A percentile compares a stretch with the other conserved stretches of the same genome.
phyloP scores from a whole-genome alignment of 495 filamentous ascomycete genomes.

The Aspergillus taichungensis region DNA sequence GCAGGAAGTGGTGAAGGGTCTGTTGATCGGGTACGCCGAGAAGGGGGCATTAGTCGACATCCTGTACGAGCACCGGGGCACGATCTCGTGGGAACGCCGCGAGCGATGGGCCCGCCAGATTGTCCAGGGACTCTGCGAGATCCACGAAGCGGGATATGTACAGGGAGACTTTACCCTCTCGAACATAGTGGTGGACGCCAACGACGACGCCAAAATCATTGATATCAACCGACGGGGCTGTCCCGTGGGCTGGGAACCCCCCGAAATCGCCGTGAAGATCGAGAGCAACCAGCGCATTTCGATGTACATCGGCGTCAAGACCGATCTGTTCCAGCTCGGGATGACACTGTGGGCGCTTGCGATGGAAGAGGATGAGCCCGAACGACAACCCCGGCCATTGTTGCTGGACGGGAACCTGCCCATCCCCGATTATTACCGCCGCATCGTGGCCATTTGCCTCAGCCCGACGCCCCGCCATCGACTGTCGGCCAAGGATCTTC shows the following conservation, averaged over 20 bases:
- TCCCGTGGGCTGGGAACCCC: slow-evolving; percentile 95
- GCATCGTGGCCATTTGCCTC: slow-evolving; percentile 50
- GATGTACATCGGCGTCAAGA: slow-evolving; percentile 98
- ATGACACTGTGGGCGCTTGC: slow-evolving; percentile 97
- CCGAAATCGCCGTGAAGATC: slow-evolving; percentile 80
- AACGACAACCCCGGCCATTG: slow-evolving; percentile 68
- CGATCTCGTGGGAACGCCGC: slow-evolving; percentile 62
- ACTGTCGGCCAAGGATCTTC: slow-evolving; percentile 48
- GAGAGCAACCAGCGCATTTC: slow-evolving; percentile 86
- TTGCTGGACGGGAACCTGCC: slow-evolving; percentile 32
- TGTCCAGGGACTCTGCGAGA: slow-evolving; percentile 79
- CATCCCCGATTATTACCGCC: slow-evolving; percentile 51
- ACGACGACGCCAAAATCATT: slow-evolving; percentile 89
- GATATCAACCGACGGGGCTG: slow-evolving; percentile 97
- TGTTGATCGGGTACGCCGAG: slow-evolving; percentile 84
- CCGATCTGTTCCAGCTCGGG: slow-evolving; percentile 87
- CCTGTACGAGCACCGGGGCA: slow-evolving; percentile 62
- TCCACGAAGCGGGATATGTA: slow-evolving; percentile 94
- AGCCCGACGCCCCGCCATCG: slow-evolving; percentile 45
- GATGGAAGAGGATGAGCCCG: slow-evolving; percentile 81
- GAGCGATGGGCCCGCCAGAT: slow-evolving; percentile 93
- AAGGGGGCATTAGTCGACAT: slow-evolving; percentile 87
- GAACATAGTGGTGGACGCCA: slow-evolving; percentile 85
- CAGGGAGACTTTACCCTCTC: slow-evolving; percentile 96
- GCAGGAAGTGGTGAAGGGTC: slow-evolving; percentile 68